These are phyloP conservation scores for Furculomyces boomerangus DNA, from an alignment of 371 early-diverging fungal species.

Conservation along the genomic window DNA sequence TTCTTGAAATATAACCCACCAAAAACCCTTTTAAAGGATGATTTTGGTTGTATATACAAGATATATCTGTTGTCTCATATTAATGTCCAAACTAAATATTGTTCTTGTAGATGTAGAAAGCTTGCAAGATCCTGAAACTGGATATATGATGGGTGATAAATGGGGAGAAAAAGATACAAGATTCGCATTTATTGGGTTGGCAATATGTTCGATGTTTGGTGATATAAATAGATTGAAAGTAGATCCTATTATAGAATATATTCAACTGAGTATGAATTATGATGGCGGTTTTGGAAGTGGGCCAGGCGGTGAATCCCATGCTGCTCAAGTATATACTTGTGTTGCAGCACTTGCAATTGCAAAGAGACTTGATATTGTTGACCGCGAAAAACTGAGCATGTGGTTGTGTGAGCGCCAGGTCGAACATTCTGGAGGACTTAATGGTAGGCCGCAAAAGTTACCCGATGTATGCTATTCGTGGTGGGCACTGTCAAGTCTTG, in stretches of 20 bases:
- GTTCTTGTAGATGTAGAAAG: constrained; percentile 25
- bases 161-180: constrained; percentile 95
- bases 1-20: too few relatives aligned
- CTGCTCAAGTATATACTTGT: constrained; percentile 91
- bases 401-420: constrained; percentile 93
- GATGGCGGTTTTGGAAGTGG: constrained; percentile 95
- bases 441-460: constrained; percentile 93
- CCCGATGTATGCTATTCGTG: constrained; percentile 98
- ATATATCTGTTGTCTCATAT: neutral
- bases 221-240: constrained; percentile 47
- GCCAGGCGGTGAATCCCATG: constrained; percentile 91
- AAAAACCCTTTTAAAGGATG: too few relatives aligned
- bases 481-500: constrained; percentile 90
- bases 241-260: constrained; percentile 52
- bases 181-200: constrained; percentile 76
- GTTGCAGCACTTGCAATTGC: constrained; percentile 74
- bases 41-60: too few relatives aligned
- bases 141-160: constrained; percentile 75
- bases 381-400: constrained; percentile 49
- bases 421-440: constrained; percentile 77
- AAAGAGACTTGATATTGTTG: constrained; percentile 50
- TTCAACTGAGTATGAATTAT: constrained; percentile 72
- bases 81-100: neutral
- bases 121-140: constrained; percentile 40
- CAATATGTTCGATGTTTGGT: constrained; percentile 49